Evolutionary conservation across 805 yeast genomes (phyloP), one percentile per base, ranked within the genome.

Genomic region (Ogataea naganishii): DNA sequence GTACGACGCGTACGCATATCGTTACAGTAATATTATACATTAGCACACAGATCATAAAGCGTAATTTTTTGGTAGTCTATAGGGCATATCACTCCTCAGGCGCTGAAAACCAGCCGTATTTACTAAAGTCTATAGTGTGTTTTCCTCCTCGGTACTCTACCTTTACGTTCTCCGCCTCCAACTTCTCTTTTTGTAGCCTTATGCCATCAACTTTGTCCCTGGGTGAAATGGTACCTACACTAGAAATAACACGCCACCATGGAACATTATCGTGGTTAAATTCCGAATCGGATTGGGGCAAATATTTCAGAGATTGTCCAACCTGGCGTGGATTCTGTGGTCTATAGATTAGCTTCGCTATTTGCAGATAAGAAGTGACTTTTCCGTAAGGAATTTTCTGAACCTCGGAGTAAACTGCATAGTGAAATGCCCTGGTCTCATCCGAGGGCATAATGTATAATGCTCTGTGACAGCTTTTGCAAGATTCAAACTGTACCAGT

Each of bases 211-310:
- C 47, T 20, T 46, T 53, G 7, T 47, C 69, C 25, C 81, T 47
- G 3, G 68, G 66, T 4, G 85, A 69, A 3, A 81, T 74, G 13
- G 53, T 58, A 0, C 92, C 92, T 12, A 69, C 53, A n/a, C 80
- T 60, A 15, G 69, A 65, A 7, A 82, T 58, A 2, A 82, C 81
- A 20, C 94, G 54, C 89, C 89, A 81, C 94, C 94, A 82, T 4
- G 89, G 89, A 10, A 80, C 66, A 7, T 56, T 57, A 3, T 40
- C 50, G 7, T 44, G 29, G 31, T 56, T 52, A 39, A 53, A 53
- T 20, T 41, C 46, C 4, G 32, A 12, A 44, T 41, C 16, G 5
- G 18, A 13, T 7, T 20, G n/a, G 1, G 64, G 62, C 10, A 73
- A 58, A 27, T 68, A 58, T 50, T 81, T 82, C 35, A 82, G 55